Conservation (phyloP, 2,329 filamentous ascomycete genomes). For the Paecilomyces niveus region DNA sequence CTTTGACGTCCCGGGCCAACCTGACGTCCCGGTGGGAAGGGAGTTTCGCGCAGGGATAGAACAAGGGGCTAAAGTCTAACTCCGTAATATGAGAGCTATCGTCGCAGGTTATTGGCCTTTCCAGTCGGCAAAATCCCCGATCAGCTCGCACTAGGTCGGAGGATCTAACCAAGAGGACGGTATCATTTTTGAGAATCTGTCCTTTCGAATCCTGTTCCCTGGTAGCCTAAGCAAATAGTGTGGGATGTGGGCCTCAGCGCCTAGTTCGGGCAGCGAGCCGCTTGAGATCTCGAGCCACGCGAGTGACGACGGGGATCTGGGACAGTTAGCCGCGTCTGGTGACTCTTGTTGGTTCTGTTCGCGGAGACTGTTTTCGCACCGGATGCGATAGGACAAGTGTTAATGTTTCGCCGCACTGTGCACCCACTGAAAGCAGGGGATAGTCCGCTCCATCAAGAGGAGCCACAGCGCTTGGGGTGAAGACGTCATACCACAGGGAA, state of each 20-base stretch:
- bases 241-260: conserved; percentile 11
- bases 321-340: background rate
- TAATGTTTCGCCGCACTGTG: background rate
- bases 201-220: background rate
- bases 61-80: background rate
- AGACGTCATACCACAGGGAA: background rate
- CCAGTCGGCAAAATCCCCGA: background rate
- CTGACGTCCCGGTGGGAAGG: background rate
- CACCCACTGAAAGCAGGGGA: background rate
- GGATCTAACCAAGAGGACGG: background rate
- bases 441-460: background rate
- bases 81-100: background rate
- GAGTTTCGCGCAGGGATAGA: background rate
- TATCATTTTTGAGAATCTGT: background rate
- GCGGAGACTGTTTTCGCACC: background rate
- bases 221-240: conserved; percentile 2
- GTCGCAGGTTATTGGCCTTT: background rate
- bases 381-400: background rate
- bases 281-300: conserved; percentile 16
- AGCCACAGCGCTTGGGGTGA: background rate
- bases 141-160: background rate
- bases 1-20: background rate
- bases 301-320: conserved; percentile 7
- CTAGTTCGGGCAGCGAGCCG: conserved; percentile 10
- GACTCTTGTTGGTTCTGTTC: background rate